These are phyloP conservation scores for Boletus huronensis DNA, from an alignment of 768 basidiomycete species.

Conservation along the genomic window DNA sequence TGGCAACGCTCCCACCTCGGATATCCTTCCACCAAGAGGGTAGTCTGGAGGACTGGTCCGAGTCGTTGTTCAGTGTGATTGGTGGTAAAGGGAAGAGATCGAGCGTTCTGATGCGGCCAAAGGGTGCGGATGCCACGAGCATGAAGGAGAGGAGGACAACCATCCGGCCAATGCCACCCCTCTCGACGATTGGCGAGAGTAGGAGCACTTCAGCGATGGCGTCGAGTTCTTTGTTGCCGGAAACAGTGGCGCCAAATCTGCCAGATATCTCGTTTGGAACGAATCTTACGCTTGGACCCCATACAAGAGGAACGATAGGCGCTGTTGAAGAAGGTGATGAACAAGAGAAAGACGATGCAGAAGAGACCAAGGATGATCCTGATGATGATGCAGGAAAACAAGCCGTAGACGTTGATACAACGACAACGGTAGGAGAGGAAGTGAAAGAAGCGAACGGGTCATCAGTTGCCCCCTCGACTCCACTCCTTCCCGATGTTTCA, in stretches of 20 bases:
- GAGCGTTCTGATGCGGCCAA: conserved; percentile 2
- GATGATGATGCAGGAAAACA: conserved; percentile 1
- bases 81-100: conserved; percentile 28
- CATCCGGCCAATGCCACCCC: conserved; percentile 13
- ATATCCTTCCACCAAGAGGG: conserved; percentile 50
- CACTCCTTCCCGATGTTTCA: conserved; percentile 13
- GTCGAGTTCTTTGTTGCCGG: conserved; percentile 1
- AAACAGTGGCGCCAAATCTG: conserved; percentile 9
- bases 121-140: background rate
- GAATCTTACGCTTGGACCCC: conserved; percentile 17
- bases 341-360: conserved; percentile 4
- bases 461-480: background rate
- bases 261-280: conserved; percentile 19
- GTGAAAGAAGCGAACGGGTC: background rate
- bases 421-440: background rate
- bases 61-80: conserved; percentile 51
- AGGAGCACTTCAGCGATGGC: background rate
- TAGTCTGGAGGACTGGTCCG: conserved; percentile 53
- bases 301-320: conserved; percentile 1
- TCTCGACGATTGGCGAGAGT: background rate
- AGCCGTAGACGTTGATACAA: background rate
- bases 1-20: conserved; percentile 43
- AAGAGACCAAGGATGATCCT: background rate
- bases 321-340: conserved; percentile 12
- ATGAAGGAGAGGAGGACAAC: conserved; percentile 17